phyloP scores from a whole-genome alignment of 352 stramenopile species.

The Pythium periplocum region DNA sequence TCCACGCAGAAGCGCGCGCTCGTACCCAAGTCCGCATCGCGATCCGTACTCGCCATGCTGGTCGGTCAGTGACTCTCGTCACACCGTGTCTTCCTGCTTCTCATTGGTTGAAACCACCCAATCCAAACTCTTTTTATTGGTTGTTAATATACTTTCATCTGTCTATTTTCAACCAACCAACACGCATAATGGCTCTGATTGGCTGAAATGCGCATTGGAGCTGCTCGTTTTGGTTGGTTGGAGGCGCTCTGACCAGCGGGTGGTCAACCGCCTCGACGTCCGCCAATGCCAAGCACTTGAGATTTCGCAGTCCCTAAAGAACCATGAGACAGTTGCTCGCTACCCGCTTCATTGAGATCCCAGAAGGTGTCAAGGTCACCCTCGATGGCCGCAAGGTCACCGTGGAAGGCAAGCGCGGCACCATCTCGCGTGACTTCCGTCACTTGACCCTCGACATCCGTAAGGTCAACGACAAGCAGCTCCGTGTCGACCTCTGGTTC shows the following conservation, averaged over 20 bases:
- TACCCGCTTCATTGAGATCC: conserved; percentile 92
- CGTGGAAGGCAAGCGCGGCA: conserved; percentile 94
- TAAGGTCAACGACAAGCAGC: conserved; percentile 86
- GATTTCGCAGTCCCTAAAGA: conserved; percentile 58
- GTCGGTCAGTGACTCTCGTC: neutral
- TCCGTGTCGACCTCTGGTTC: conserved; percentile 99
- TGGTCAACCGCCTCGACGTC: neutral
- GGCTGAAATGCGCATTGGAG: conserved; percentile 1
- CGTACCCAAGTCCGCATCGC: conserved; percentile 10
- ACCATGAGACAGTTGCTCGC: conserved; percentile 90
- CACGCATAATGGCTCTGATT: conserved; percentile 8
- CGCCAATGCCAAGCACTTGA: conserved; percentile 35
- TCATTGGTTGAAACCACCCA: conserved; percentile 9
- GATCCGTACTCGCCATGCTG: conserved; percentile 12
- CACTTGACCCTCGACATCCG: conserved; percentile 96
- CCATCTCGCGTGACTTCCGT: conserved; percentile 95
- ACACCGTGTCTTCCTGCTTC: no score
- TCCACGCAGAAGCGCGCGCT: neutral
- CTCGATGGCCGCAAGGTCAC: conserved; percentile 94
- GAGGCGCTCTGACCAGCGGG: neutral
- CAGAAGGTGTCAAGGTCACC: conserved; percentile 91
- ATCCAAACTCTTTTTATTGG: neutral
- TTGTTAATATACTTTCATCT: neutral
- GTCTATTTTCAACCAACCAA: conserved; percentile 1
- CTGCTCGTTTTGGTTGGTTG: conserved; percentile 17